These are phyloP conservation scores for Capronia coronata DNA, from an alignment of 2,329 filamentous ascomycete genomes.

Conservation along the genomic window DNA sequence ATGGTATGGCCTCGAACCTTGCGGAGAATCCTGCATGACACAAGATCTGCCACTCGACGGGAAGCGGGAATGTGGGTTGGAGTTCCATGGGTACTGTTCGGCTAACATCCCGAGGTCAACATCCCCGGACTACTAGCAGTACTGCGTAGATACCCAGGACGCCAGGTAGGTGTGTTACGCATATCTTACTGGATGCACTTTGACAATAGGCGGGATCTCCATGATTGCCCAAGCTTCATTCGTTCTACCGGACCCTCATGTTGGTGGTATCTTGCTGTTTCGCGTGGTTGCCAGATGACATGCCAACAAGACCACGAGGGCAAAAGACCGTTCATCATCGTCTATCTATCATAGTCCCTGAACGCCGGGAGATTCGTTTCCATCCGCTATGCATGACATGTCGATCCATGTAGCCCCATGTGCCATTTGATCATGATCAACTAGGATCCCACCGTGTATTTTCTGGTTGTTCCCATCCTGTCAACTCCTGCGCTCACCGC, in stretches of 20 bases:
- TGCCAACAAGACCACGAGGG: neutral
- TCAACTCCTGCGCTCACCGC: neutral
- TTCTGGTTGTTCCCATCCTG: neutral
- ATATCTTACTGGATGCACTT: no score
- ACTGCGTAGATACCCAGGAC: no score
- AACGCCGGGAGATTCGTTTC: constrained; percentile 15
- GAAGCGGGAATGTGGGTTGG: neutral
- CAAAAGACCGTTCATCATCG: neutral
- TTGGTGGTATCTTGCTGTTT: neutral
- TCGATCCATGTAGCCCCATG: constrained; percentile 8
- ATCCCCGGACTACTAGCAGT: neutral
- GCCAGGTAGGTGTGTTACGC: no score
- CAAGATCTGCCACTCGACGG: neutral
- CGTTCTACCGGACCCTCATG: no score
- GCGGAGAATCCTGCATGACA: neutral
- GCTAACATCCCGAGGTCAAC: neutral
- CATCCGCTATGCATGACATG: constrained; percentile 21
- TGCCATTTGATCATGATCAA: neutral
- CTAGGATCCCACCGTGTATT: neutral
- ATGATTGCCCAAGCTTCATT: no score
- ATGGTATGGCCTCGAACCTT: neutral
- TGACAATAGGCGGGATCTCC: no score
- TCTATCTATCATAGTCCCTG: constrained; percentile 11
- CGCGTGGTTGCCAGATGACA: neutral
- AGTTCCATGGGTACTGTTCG: constrained; percentile 7